Percentiles rank a stretch among this genome's conserved stretches.
These are phyloP conservation scores for Fusarium sublunatum DNA, from an alignment of 2,329 filamentous ascomycete species.

Conservation along the genomic window DNA sequence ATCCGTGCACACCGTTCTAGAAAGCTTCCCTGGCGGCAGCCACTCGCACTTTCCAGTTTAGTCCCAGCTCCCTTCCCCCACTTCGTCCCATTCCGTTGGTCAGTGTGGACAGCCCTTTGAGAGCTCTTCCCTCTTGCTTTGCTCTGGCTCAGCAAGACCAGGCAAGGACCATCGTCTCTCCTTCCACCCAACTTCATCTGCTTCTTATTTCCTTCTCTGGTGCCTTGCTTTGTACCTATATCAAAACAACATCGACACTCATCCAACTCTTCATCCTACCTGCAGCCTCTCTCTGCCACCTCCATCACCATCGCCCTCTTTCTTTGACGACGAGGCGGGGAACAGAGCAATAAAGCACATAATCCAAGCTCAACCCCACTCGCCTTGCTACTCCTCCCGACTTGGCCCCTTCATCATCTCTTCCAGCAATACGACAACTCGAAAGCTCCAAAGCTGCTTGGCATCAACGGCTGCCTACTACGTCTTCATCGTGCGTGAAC, in stretches of 20 bases:
- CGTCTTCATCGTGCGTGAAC: slow-evolving; percentile 1
- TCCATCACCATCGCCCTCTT: slow-evolving; percentile 7
- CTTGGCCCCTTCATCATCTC: slow-evolving; percentile 27
- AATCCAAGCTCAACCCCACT: slow-evolving; percentile 35
- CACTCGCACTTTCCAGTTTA: slow-evolving; percentile 35
- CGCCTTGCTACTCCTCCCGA: slow-evolving; percentile 29
- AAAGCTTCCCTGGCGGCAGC: slow-evolving; percentile 47
- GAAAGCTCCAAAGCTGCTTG: slow-evolving; percentile 14
- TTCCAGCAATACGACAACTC: slow-evolving; percentile 22
- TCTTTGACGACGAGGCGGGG: slow-evolving; percentile 36
- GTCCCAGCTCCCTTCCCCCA: slow-evolving; percentile 31
- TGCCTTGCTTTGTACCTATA: neutral
- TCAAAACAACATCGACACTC: slow-evolving; percentile 10
- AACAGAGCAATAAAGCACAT: slow-evolving; percentile 26
- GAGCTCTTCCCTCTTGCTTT: slow-evolving; percentile 29
- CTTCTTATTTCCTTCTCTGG: slow-evolving; percentile 10
- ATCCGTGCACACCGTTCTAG: slow-evolving; percentile 46
- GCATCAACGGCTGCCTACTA: neutral
- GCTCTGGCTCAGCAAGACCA: neutral
- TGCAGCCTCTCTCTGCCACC: slow-evolving; percentile 10
- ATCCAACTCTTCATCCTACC: slow-evolving; percentile 7
- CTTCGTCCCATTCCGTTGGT: slow-evolving; percentile 41
- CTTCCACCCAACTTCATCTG: slow-evolving; percentile 14
- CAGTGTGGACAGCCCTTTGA: slow-evolving; percentile 10
- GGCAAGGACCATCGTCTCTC: slow-evolving; percentile 18